Evolutionary conservation across 495 filamentous ascomycete species (phyloP).

Genomic region (Aspergillus asperescens): DNA sequence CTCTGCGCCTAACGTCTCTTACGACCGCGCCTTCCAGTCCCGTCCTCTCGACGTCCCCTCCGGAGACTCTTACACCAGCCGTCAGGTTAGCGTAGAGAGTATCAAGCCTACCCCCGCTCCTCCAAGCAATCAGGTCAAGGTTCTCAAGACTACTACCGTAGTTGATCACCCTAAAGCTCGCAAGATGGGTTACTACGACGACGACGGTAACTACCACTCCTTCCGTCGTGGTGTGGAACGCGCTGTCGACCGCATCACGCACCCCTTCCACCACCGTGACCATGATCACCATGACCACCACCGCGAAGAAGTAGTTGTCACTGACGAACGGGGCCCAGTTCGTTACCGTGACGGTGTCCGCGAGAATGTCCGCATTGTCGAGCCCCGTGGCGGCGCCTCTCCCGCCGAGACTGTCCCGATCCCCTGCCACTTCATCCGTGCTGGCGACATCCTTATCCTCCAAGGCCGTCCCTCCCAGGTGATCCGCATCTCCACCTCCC

Average conservation of each 20-base stretch:
- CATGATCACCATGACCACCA: constrained; percentile 28
- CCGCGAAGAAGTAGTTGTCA: constrained; percentile 52
- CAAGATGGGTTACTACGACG: constrained; percentile 99
- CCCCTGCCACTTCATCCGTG: constrained; percentile 97
- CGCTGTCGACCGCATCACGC: constrained; percentile 73
- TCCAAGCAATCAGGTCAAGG: constrained; percentile 29
- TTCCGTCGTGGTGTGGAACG: constrained; percentile 84
- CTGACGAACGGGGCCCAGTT: constrained; percentile 38
- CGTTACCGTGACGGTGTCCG: constrained; percentile 38
- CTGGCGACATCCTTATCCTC: constrained; percentile 97
- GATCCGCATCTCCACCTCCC: constrained; percentile 97
- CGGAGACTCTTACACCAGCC: constrained; percentile 27
- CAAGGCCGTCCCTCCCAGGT: constrained; percentile 99
- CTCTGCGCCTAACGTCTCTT: constrained; percentile 14
- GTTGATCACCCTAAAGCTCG: constrained; percentile 46
- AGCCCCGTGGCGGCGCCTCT: constrained; percentile 44
- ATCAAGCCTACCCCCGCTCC: constrained; percentile 39
- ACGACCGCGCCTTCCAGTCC: constrained; percentile 24
- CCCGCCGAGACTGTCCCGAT: constrained; percentile 88
- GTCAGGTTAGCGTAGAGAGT: constrained; percentile 47
- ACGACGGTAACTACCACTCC: constrained; percentile 92
- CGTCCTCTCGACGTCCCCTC: constrained; percentile 27
- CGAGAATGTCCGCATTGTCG: constrained; percentile 49
- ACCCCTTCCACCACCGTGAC: constrained; percentile 55
- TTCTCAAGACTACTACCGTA: constrained; percentile 40